phyloP scores from a whole-genome alignment of 2,329 filamentous ascomycete species.

The Colletotrichum sp. region DNA sequence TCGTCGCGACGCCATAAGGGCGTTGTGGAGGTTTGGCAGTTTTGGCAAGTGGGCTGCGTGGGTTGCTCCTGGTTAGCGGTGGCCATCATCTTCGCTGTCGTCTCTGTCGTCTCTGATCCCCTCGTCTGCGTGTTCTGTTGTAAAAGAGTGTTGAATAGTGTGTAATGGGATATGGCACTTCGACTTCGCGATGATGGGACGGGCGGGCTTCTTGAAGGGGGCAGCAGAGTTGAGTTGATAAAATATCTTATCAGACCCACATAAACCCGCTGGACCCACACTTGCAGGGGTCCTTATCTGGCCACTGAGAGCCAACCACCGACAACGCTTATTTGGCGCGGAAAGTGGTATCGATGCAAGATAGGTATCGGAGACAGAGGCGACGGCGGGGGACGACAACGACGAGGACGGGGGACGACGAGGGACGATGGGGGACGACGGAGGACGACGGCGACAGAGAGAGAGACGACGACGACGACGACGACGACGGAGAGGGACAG shows the following conservation, averaged over 20 bases:
- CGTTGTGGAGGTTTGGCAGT: slow-evolving; percentile 94
- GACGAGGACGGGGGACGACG: not conserved
- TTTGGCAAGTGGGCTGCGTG: slow-evolving; percentile 93
- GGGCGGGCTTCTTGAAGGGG: not conserved
- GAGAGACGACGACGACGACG: not conserved
- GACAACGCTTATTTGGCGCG: not conserved
- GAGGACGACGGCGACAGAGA: not conserved
- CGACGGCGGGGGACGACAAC: not conserved
- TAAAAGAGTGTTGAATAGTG: not conserved
- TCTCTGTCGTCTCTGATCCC: not conserved
- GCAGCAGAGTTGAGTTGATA: not conserved
- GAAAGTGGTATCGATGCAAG: not conserved
- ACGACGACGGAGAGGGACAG: not conserved
- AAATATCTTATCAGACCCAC: not conserved
- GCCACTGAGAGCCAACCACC: not conserved
- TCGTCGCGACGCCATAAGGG: slow-evolving; percentile 98
- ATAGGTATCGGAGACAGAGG: not conserved
- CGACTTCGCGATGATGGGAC: not conserved
- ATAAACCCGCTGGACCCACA: not conserved
- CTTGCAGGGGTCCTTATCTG: not conserved
- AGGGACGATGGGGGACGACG: not conserved
- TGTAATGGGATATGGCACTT: not conserved
- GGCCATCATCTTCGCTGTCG: slow-evolving; percentile 47
- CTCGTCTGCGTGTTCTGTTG: not conserved
- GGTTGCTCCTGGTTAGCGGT: slow-evolving; percentile 62